These are phyloP conservation scores for Cornus controversa DNA, from an alignment of 148 eudicot species.

Conservation along the genomic window DNA sequence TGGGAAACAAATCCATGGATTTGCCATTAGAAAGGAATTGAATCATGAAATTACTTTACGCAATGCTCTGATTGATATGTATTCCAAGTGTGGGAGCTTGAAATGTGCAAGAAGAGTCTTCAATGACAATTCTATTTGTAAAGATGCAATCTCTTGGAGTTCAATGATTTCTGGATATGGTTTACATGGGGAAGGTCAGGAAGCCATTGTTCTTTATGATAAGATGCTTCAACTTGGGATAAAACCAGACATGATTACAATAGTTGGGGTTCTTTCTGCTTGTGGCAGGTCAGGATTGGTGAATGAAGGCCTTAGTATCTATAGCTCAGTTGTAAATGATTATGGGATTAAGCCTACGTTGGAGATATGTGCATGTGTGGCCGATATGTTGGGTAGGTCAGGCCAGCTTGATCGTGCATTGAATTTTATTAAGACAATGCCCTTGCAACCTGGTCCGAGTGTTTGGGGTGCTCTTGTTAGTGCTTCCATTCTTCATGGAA, in stretches of 20 bases:
- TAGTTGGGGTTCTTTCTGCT: no score
- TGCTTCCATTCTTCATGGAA: conserved; percentile 32
- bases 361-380: conserved; percentile 51
- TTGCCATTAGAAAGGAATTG: conserved; percentile 28
- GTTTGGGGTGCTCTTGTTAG: conserved; percentile 48
- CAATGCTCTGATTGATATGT: conserved; percentile 45
- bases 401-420: conserved; percentile 38
- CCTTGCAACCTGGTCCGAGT: conserved; percentile 47
- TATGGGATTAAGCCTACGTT: conserved; percentile 25
- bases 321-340: conserved; percentile 16
- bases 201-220: conserved; percentile 32
- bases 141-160: conserved; percentile 48
- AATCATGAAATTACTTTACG: conserved; percentile 27
- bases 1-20: conserved; percentile 47
- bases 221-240: conserved; percentile 31
- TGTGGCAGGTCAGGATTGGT: conserved; percentile 43
- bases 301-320: conserved; percentile 36
- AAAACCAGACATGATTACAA: conserved; percentile 33
- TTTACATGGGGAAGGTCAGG: conserved; percentile 41
- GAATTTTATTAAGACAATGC: conserved; percentile 37
- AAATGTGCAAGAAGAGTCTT: conserved; percentile 36
- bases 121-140: conserved; percentile 20
- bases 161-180: conserved; percentile 45
- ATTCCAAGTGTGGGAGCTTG: conserved; percentile 46
- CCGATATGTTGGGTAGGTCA: conserved; percentile 39